Evolutionary conservation across 2,329 filamentous ascomycete species (phyloP).

Genomic region (Curvularia hawaiiensis): DNA sequence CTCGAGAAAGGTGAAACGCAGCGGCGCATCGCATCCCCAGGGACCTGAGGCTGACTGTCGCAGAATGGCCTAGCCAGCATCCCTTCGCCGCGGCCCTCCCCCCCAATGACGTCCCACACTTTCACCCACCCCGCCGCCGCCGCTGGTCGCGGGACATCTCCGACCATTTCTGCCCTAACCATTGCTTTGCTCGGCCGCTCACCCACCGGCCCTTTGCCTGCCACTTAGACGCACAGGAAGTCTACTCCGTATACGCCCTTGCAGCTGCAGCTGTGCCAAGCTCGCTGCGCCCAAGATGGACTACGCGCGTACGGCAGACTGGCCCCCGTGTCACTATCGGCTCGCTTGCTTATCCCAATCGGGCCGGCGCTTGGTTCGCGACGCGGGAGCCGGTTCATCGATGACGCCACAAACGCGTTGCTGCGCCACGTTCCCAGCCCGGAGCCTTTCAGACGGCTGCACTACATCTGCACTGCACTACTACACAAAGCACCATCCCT

Average conservation of each 20-base stretch:
- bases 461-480: not conserved
- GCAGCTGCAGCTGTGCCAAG: not conserved
- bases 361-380: no score
- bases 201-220: not conserved
- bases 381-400: not conserved
- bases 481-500: not conserved
- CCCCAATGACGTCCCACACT: not conserved
- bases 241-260: not conserved
- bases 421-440: constrained; percentile 24
- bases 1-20: constrained; percentile 36
- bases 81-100: not conserved
- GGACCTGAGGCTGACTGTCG: constrained; percentile 31
- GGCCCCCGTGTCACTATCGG: not conserved
- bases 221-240: not conserved
- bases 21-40: constrained; percentile 30
- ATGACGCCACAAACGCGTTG: not conserved
- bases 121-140: no score
- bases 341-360: not conserved
- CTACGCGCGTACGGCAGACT: not conserved
- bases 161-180: no score
- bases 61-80: constrained; percentile 28
- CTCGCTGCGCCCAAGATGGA: not conserved
- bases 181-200: not conserved
- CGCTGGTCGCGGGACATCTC: not conserved
- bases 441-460: not conserved